Evolutionary conservation across 2,329 filamentous ascomycete genomes (phyloP), one percentile per base, ranked within the genome.

Genomic region (Arthrobotrys musiformis): DNA sequence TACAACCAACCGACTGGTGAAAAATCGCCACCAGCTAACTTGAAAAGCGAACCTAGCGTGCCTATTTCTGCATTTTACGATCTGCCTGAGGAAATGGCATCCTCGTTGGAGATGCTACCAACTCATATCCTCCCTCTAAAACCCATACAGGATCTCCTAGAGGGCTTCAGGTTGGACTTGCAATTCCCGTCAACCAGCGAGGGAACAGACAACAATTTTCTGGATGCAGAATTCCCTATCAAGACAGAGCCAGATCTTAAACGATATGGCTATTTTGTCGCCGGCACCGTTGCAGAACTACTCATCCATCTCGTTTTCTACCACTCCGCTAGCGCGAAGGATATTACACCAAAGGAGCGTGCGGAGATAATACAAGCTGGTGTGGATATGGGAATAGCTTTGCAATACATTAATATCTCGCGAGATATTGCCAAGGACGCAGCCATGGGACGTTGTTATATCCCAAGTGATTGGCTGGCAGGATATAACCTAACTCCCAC

Each of bases 371-470:
- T 90, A 13, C 81, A 84, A 15, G 87, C 89, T 0, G 90, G 90
- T 0, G 85, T 86, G 19, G 85, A 86, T 28, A 93, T 93, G 91
- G 91, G 91, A 0, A 86, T 91, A 35, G 91, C 91, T 0, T 84
- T 93, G n/a, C 91, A 93, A 81, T 92, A 91, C 80, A 88, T 92
- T 80, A 93, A 93, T 81, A 92, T 93, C 77, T 89, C 90, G 2
- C 89, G 91, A 22, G 91, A 93, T 80, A 89, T 93, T n/a, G 82
- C 84, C 2, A 88, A 89, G 1, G 91, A 93, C 80, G 90, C 91
- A 0, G 83, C 84, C 13, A 88, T 91, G 37, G 86, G 86, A 0
- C 87, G 91, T 5, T 90, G 92, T 5, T 93, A 93, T 81, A 83
- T 93, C 3, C 91, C 91, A 0, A 84, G 85, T 0, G 83, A 83